Evolutionary conservation across 768 basidiomycete genomes (phyloP).

Genomic region (Suillus alpinus): DNA sequence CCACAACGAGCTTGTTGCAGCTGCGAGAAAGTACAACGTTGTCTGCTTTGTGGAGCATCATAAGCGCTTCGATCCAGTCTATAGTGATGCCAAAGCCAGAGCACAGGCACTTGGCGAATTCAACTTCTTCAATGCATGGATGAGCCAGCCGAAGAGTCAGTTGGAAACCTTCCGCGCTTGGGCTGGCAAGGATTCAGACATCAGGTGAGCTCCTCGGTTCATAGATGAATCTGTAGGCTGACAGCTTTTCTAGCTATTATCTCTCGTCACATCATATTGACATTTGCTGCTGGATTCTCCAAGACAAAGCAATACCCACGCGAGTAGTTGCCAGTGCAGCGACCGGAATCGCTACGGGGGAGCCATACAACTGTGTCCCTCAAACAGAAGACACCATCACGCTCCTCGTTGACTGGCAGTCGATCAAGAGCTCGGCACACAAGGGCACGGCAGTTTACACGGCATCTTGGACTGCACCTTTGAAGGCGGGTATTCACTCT

Average conservation of each 20-base stretch:
- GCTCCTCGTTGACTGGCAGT: conserved; percentile 92
- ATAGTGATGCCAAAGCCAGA: conserved; percentile 84
- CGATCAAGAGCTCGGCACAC: conserved; percentile 68
- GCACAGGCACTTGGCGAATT: conserved; percentile 80
- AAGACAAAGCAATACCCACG: conserved; percentile 72
- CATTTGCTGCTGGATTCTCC: conserved; percentile 82
- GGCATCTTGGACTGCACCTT: conserved; percentile 91
- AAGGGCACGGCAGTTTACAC: conserved; percentile 89
- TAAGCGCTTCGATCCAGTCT: conserved; percentile 89
- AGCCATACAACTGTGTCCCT: conserved; percentile 83
- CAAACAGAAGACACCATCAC: conserved; percentile 95
- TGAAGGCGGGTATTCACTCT: conserved; percentile 86
- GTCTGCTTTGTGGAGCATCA: conserved; percentile 95
- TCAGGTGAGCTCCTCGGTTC: conserved; percentile 48
- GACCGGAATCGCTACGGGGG: conserved; percentile 85
- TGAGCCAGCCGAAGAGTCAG: conserved; percentile 96
- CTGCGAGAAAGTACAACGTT: conserved; percentile 76
- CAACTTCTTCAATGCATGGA: conserved; percentile 96
- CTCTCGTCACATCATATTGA: conserved; percentile 95
- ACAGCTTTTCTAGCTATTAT: conserved; percentile 63
- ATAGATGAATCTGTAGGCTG: background rate
- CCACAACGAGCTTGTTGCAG: conserved; percentile 73
- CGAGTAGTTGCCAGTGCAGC: conserved; percentile 90
- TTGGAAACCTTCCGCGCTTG: conserved; percentile 93
- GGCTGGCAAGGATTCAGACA: conserved; percentile 94